Percentiles rank a stretch among this genome's conserved stretches.
phyloP scores from a whole-genome alignment of 306 rosid species.

The Cucumis melo region DNA sequence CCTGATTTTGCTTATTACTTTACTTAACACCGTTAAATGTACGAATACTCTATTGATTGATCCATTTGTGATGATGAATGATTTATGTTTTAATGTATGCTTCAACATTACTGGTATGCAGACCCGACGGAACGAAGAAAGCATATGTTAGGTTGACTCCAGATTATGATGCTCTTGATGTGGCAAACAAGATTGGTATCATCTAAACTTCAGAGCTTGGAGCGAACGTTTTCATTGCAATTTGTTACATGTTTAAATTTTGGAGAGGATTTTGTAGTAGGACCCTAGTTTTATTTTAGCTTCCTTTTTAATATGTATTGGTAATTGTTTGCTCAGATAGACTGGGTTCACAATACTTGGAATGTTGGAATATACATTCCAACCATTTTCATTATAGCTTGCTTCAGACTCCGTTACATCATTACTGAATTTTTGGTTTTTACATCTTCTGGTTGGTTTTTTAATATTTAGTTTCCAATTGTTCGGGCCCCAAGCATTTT shows the following conservation, averaged over 20 bases:
- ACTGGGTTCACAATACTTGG: conserved; percentile 5
- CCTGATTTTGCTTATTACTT: not conserved
- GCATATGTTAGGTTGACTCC: conserved; percentile 5
- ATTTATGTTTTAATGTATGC: not conserved
- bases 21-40: not conserved
- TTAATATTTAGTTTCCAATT: not conserved
- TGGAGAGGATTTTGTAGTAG: not conserved
- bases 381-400: not conserved
- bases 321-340: conserved; percentile 1
- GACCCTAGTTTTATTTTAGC: not conserved
- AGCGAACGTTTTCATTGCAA: not conserved
- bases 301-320: not conserved
- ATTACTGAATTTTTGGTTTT: not conserved
- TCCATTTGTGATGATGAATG: not conserved
- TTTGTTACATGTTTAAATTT: conserved; percentile 3
- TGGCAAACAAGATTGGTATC: conserved; percentile 5
- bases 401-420: not conserved
- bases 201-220: not conserved
- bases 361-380: not conserved
- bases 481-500: not conserved
- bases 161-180: conserved; percentile 2
- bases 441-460: not conserved
- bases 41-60: not conserved
- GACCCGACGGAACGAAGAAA: conserved; percentile 2
- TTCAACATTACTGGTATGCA: not conserved